phyloP scores from a whole-genome alignment of 495 filamentous ascomycete genomes.

The Podospora bellae-mahoneyi region DNA sequence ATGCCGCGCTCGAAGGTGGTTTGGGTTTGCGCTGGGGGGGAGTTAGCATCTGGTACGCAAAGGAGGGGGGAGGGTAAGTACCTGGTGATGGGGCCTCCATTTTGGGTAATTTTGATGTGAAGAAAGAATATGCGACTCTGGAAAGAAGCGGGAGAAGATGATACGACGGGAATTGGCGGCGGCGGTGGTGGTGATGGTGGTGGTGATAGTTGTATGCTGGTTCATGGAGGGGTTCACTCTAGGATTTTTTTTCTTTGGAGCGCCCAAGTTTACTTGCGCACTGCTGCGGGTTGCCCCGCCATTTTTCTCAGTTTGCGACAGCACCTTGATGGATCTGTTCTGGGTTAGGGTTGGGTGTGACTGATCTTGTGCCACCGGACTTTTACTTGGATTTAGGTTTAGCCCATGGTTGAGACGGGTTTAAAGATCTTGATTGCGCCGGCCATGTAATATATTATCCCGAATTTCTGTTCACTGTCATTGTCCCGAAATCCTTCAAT shows the following conservation, averaged over 20 bases:
- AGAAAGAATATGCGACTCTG: background rate
- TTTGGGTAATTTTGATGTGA: conserved; percentile 3
- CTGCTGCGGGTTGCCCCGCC: background rate
- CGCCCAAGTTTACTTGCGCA: background rate
- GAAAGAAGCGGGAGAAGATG: background rate
- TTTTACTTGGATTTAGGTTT: background rate
- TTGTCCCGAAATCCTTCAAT: too few relatives aligned
- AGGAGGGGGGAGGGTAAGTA: conserved; percentile 2
- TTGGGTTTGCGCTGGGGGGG: conserved; percentile 61
- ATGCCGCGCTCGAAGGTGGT: conserved; percentile 75
- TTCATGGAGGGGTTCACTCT: conserved; percentile 18
- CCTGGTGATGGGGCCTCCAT: conserved; percentile 21
- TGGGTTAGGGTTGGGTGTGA: conserved; percentile 1
- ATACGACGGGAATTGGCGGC: background rate
- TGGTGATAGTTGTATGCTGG: background rate
- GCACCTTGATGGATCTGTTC: background rate
- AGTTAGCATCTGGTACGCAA: background rate
- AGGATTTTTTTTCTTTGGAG: conserved; percentile 11
- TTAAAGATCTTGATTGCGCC: too few relatives aligned
- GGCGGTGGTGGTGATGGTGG: background rate
- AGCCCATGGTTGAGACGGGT: too few relatives aligned
- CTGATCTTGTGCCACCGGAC: background rate
- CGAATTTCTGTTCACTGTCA: too few relatives aligned
- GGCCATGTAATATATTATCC: too few relatives aligned
- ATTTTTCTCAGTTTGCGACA: background rate